Conservation (phyloP, 179 eudicot species). For the Silene vulgaris region DNA sequence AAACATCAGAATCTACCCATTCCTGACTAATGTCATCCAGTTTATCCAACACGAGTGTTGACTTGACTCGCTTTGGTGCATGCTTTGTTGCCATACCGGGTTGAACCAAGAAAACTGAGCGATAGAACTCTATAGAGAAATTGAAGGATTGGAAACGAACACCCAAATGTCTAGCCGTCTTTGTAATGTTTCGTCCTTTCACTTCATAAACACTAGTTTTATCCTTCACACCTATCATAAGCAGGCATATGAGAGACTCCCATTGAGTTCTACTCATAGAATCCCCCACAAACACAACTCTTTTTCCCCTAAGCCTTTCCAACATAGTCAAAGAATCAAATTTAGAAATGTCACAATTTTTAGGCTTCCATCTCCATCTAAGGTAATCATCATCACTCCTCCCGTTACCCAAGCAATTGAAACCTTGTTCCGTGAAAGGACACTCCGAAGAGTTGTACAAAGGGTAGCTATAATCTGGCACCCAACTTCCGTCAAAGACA, state of each 20-base stretch:
- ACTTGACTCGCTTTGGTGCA: conserved; percentile 72
- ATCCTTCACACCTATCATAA: conserved; percentile 77
- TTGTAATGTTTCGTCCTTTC: conserved; percentile 62
- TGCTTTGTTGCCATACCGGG: conserved; percentile 53
- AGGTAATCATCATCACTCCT: conserved; percentile 56
- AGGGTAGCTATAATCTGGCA: conserved; percentile 35
- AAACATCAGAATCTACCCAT: conserved; percentile 71
- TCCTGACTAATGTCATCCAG: conserved; percentile 60
- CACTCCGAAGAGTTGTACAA: conserved; percentile 75
- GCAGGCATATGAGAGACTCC: conserved; percentile 95
- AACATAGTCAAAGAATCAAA: conserved; percentile 43
- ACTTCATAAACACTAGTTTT: conserved; percentile 66
- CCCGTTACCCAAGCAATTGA: conserved; percentile 80
- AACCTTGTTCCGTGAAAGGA: conserved; percentile 76
- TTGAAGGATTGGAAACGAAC: conserved; percentile 57
- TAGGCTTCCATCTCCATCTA: conserved; percentile 84
- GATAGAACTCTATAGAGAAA: conserved; percentile 69
- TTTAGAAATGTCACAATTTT: conserved; percentile 48
- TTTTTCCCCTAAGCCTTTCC: conserved; percentile 57
- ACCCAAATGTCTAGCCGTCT: conserved; percentile 52
- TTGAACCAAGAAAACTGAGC: conserved; percentile 73
- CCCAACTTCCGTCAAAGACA: conserved; percentile 44
- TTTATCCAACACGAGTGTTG: conserved; percentile 59
- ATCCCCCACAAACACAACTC: conserved; percentile 87
- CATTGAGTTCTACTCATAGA: conserved; percentile 92